Conservation (phyloP, 1,139 yeast genomes). For the Blastobotrys malaysiensis region DNA sequence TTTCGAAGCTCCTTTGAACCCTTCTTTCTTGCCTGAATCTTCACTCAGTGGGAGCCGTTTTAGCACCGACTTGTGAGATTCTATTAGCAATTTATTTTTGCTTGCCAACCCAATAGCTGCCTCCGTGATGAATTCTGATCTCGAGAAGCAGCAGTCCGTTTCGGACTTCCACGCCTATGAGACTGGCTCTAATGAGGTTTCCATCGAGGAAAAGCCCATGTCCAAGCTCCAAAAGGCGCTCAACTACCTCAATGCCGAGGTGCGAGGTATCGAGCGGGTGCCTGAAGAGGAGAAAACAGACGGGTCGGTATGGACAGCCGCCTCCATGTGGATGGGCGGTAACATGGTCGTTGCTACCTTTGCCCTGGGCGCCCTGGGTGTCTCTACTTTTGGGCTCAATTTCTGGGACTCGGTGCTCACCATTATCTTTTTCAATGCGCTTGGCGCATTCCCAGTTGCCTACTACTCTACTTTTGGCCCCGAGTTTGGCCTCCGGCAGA, state of each 20-base stretch:
- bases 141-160: not conserved
- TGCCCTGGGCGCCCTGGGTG: slow-evolving; percentile 76
- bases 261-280: slow-evolving; percentile 63
- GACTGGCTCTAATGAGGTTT: not conserved
- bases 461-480: slow-evolving; percentile 81
- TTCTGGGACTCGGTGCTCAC: slow-evolving; percentile 62
- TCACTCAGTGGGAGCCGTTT: not conserved
- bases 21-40: not conserved
- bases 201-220: slow-evolving; percentile 2
- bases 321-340: slow-evolving; percentile 91
- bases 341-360: slow-evolving; percentile 83
- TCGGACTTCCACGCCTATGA: not conserved
- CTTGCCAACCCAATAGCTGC: not conserved
- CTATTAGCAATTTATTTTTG: not conserved
- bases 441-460: slow-evolving; percentile 78
- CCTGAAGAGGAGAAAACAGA: slow-evolving; percentile 66
- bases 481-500: slow-evolving; percentile 80
- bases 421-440: slow-evolving; percentile 63
- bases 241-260: slow-evolving; percentile 38
- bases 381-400: slow-evolving; percentile 43
- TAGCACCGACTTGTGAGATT: not conserved
- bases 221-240: not conserved
- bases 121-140: not conserved
- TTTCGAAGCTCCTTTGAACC: not conserved
- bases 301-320: slow-evolving; percentile 59